Evolutionary conservation across 495 filamentous ascomycete species (phyloP).

Genomic region (Podospora anserina): DNA sequence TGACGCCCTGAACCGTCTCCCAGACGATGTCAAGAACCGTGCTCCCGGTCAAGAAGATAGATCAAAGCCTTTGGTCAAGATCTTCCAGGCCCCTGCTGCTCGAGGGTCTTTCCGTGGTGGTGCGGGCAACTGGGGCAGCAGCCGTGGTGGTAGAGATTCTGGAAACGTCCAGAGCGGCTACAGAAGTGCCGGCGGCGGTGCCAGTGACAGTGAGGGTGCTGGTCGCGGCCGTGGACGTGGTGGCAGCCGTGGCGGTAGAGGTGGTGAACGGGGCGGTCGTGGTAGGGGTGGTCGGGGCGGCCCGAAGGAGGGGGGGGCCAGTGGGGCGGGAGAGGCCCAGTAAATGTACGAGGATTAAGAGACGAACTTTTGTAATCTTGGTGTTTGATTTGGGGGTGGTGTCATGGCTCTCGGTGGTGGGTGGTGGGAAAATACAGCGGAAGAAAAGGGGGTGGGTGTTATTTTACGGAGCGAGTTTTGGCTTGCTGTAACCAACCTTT

Average conservation of each 20-base stretch:
- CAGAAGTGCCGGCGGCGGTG: conserved; percentile 58
- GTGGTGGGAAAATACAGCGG: background rate
- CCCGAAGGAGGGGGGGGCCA: conserved; percentile 52
- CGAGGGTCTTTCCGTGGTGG: conserved; percentile 52
- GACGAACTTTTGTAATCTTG: conserved; percentile 31
- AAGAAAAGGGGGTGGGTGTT: background rate
- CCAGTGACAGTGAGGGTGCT: conserved; percentile 77
- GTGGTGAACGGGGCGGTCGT: conserved; percentile 53
- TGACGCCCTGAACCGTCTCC: conserved; percentile 66
- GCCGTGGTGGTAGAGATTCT: conserved; percentile 52
- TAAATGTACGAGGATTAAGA: background rate
- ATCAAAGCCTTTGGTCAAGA: conserved; percentile 73
- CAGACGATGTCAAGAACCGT: conserved; percentile 68
- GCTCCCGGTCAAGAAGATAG: conserved; percentile 54
- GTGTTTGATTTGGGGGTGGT: background rate
- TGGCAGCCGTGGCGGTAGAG: conserved; percentile 55
- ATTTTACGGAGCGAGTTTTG: background rate
- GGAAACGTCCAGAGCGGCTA: conserved; percentile 60
- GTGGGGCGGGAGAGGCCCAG: conserved; percentile 36
- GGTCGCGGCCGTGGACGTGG: conserved; percentile 63
- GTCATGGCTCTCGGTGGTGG: background rate
- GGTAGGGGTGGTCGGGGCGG: conserved; percentile 60
- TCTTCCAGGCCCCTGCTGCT: conserved; percentile 64
- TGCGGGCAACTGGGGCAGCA: conserved; percentile 72
- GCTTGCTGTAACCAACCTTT: background rate